Conservation (phyloP, 306 rosid species). For the Morella rubra region DNA sequence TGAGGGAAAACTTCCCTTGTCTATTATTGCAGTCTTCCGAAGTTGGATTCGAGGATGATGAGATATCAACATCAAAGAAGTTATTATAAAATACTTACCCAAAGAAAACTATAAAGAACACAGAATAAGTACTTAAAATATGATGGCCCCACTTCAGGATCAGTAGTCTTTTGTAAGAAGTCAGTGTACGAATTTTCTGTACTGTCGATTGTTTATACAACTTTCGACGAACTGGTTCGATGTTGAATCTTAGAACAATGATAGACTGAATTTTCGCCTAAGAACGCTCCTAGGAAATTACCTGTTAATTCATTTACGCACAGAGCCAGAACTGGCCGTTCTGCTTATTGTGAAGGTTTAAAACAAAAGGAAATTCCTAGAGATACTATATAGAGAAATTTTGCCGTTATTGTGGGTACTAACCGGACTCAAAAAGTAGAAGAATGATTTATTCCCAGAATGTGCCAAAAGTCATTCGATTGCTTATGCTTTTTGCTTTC, state of each 20-base stretch:
- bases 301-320: too few relatives aligned
- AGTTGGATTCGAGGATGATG: too few relatives aligned
- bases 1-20: too few relatives aligned
- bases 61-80: too few relatives aligned
- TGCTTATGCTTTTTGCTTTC: slow-evolving; percentile 19
- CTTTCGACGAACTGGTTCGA: neutral
- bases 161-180: too few relatives aligned
- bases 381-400: neutral
- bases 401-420: neutral
- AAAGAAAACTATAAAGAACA: too few relatives aligned
- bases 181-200: too few relatives aligned
- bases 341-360: neutral
- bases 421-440: neutral
- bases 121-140: too few relatives aligned
- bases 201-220: neutral
- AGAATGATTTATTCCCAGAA: slow-evolving; percentile 18
- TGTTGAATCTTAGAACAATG: neutral
- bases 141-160: too few relatives aligned
- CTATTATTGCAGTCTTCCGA: too few relatives aligned
- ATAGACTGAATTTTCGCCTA: neutral
- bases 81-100: too few relatives aligned
- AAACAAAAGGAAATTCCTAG: neutral
- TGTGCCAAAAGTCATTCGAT: slow-evolving; percentile 12
- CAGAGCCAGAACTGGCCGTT: neutral
- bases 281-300: neutral